Evolutionary conservation across 2,329 filamentous ascomycete genomes (phyloP).

Genomic region (Pestalotiopsis sp.): DNA sequence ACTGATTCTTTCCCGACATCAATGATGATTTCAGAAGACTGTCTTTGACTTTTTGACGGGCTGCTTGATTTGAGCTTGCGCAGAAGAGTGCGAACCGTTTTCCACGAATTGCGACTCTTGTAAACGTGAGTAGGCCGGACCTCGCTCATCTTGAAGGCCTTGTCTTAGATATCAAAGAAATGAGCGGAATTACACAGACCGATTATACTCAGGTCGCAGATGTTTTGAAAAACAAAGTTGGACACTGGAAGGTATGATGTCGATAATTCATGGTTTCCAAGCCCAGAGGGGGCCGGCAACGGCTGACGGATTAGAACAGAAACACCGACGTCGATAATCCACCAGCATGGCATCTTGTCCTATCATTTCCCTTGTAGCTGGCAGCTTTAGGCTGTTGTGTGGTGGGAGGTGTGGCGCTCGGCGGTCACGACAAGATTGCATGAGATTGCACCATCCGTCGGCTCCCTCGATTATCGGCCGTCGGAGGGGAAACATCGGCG

Average conservation of each 20-base stretch:
- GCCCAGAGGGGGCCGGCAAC: not conserved
- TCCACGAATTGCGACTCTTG: constrained; percentile 25
- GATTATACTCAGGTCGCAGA: not conserved
- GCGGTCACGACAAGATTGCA: constrained; percentile 6
- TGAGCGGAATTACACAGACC: not conserved
- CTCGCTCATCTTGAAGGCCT: constrained; percentile 18
- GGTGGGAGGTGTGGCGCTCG: constrained; percentile 6
- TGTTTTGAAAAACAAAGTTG: not conserved
- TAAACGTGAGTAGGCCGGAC: constrained; percentile 16
- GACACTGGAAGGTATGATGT: not conserved
- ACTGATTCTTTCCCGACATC: constrained; percentile 19
- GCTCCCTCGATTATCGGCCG: constrained; percentile 3
- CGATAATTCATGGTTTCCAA: not conserved
- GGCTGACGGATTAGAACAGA: constrained; percentile 11
- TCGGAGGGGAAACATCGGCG: constrained; percentile 8
- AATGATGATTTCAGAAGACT: constrained; percentile 16
- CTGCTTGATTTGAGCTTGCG: constrained; percentile 21
- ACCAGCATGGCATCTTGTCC: constrained; percentile 5
- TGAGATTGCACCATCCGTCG: constrained; percentile 14
- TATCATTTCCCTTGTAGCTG: constrained; percentile 1
- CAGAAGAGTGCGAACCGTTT: constrained; percentile 23
- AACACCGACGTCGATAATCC: constrained; percentile 9
- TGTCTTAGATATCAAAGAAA: not conserved
- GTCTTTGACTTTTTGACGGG: constrained; percentile 16
- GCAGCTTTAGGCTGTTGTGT: not conserved